Conservation (phyloP, 1,284 basidiomycete genomes). For the Irpex sp. region DNA sequence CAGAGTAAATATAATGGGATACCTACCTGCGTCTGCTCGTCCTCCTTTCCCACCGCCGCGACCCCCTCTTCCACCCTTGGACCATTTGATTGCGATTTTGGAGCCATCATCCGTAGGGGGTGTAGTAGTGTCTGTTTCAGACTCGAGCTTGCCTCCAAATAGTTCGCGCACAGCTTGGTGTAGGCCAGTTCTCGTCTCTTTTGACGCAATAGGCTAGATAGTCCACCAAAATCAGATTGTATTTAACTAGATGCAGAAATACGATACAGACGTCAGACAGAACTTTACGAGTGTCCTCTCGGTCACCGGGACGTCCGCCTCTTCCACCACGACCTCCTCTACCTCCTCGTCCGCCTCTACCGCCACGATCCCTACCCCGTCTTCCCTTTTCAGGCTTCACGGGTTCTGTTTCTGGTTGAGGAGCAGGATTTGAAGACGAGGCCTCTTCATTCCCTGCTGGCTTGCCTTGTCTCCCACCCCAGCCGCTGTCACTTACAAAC, state of each 20-base stretch:
- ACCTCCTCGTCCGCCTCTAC: slow-evolving; percentile 40
- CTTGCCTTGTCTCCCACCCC: slow-evolving; percentile 45
- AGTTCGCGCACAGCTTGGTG: slow-evolving; percentile 80
- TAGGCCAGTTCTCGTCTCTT: slow-evolving; percentile 75
- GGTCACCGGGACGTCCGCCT: slow-evolving; percentile 33
- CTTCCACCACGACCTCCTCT: slow-evolving; percentile 34
- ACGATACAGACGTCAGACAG: slow-evolving; percentile 64
- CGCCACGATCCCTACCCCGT: slow-evolving; percentile 37
- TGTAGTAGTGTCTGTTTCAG: slow-evolving; percentile 60
- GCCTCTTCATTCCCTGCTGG: slow-evolving; percentile 23
- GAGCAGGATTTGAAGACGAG: slow-evolving; percentile 18
- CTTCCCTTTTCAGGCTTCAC: slow-evolving; percentile 27
- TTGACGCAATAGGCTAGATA: slow-evolving; percentile 72
- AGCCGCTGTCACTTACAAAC: slow-evolving; percentile 60
- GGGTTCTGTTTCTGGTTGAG: slow-evolving; percentile 23
- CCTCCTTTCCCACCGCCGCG: slow-evolving; percentile 36
- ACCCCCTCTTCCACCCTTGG: slow-evolving; percentile 39
- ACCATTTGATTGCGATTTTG: slow-evolving; percentile 72
- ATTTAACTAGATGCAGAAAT: slow-evolving; percentile 13
- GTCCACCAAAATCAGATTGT: slow-evolving; percentile 16
- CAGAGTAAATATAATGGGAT: neutral
- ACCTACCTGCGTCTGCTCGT: slow-evolving; percentile 31
- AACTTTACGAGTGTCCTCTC: slow-evolving; percentile 69
- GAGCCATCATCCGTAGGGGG: slow-evolving; percentile 56
- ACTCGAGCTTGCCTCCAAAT: slow-evolving; percentile 81